Evolutionary conservation across 164 flowering plant species (phyloP).

Genomic region (Stephania cephalantha): DNA sequence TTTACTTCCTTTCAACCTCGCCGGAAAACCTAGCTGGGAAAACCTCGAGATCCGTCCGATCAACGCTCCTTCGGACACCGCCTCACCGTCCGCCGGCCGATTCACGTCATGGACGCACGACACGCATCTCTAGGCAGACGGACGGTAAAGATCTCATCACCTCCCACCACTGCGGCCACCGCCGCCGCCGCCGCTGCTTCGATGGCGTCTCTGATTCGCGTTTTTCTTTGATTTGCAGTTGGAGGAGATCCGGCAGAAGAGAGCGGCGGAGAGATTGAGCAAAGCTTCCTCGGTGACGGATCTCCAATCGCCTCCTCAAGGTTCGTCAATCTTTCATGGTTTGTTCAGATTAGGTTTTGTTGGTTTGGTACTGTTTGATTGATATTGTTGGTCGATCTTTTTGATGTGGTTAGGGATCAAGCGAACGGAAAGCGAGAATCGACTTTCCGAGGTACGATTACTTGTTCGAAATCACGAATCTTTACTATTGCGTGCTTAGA

Average conservation of each 20-base stretch:
- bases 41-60: background rate
- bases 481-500: background rate
- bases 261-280: constrained; percentile 74
- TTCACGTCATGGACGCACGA: constrained; percentile 48
- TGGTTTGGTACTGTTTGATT: background rate
- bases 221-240: constrained; percentile 30
- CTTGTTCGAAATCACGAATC: background rate
- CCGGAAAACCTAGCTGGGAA: background rate
- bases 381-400: background rate
- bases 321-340: constrained; percentile 19
- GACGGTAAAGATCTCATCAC: constrained; percentile 42
- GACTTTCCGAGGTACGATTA: constrained; percentile 55
- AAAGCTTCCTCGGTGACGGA: constrained; percentile 69
- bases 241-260: constrained; percentile 90
- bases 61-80: background rate
- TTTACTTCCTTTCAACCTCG: background rate
- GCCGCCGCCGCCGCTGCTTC: background rate
- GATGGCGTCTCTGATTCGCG: background rate
- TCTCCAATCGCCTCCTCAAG: constrained; percentile 39
- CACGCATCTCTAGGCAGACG: constrained; percentile 84
- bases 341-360: background rate
- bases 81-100: background rate
- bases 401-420: constrained; percentile 26
- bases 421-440: constrained; percentile 59
- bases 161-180: background rate